phyloP scores from a whole-genome alignment of 1,284 basidiomycete species.

The Pholiota adiposa region DNA sequence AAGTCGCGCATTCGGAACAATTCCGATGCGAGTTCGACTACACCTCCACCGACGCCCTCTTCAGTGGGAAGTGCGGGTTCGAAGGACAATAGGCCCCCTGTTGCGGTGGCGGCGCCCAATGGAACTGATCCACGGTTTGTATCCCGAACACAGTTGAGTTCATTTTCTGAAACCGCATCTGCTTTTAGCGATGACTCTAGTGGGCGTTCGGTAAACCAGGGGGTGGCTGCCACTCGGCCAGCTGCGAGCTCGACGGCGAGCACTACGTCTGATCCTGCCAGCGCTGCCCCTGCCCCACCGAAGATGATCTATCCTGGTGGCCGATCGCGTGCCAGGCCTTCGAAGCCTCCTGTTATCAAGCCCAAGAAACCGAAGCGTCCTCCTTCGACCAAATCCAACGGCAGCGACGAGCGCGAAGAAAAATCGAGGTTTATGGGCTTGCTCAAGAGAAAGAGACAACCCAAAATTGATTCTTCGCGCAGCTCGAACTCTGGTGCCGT shows the following conservation, averaged over 20 bases:
- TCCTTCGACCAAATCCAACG: neutral
- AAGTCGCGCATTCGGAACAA: slow-evolving; percentile 8
- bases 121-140: neutral
- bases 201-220: neutral
- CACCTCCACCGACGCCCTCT: neutral
- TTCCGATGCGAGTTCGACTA: neutral
- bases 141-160: neutral
- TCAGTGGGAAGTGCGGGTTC: neutral
- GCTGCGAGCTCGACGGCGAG: neutral
- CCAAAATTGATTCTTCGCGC: slow-evolving; percentile 4
- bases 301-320: slow-evolving; percentile 29
- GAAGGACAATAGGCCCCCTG: neutral
- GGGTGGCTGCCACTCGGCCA: neutral
- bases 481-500: neutral
- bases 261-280: neutral
- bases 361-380: neutral
- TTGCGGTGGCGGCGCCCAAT: neutral
- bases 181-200: slow-evolving; percentile 11
- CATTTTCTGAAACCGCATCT: slow-evolving; percentile 3
- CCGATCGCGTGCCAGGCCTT: slow-evolving; percentile 32
- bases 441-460: slow-evolving; percentile 26
- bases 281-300: slow-evolving; percentile 5
- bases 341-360: slow-evolving; percentile 4
- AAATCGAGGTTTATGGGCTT: slow-evolving; percentile 30
- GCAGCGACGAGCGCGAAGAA: slow-evolving; percentile 4